Base-by-base conservation (phyloP, 345 rosid genomes). In the Hevea brasiliensis region DNA sequence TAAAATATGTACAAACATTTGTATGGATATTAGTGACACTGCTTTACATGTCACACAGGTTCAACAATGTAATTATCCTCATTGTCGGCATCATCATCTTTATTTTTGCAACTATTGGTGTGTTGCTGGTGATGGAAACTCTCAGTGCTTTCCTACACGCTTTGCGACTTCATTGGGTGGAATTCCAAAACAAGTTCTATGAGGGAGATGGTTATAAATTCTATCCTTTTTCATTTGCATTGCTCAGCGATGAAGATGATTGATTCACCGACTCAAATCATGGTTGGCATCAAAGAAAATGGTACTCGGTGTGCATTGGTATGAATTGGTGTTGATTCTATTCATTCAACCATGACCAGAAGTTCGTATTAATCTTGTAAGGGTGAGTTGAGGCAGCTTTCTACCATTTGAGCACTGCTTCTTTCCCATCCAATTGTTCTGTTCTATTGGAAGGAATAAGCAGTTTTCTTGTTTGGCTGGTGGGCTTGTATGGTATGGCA, bases 121-220 rank as follows among this genome's bases (percentile, higher is more conserved):
- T 96, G 62, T 75, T 93, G 83, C 92, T 96, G 27, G 92, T 96
- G 72, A 96, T 96, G 98, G 98, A 96, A 82, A 96, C 99, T 55
- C 91, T 96, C n/a, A 91, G 98, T 51, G 98, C 98, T 20, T 93
- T 96, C 86, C 87, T 90, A 3, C 99, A 91, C 75, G 99, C 99
- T 0, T 81, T 95, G 77, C 90, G 98, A 74, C 99, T 95, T 72
- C 99, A 92, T 85, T 89, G 99, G 98, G 98, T 95, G 66, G 98
- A 95, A 79, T 95, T 88, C 82, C 96, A 90, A 65, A 95, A 91
- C 88, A 96, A 93, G 81, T 96, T 91, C 81, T 95, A 96, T 53
- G 99, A 96, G 77, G 99, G 98, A 56, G 96, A 93, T 53, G 98
- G 99, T 50, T 93, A 90, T 84, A 91, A 89, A 79, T 92, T 92